Base-by-base conservation (phyloP, 441 rosid genomes). In the Syzygium syzygioides region DNA sequence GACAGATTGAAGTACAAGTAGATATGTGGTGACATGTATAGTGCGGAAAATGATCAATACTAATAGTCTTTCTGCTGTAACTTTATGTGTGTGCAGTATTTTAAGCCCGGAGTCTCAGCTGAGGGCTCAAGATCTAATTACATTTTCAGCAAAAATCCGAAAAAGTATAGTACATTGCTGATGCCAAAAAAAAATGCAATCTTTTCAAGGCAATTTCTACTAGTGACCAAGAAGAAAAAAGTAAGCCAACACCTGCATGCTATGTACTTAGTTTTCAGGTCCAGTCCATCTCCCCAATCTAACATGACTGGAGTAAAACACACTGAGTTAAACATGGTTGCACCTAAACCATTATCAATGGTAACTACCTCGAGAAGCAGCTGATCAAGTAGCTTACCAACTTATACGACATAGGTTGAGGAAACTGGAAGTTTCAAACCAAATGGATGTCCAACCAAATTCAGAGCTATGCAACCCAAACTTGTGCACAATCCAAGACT, bases 151-250 rank as follows among this genome's bases (percentile, higher is more conserved):
- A 71, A 71, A 68, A 12, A 37, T 71, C 50, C 50, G 6, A 37
- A 12, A 71, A 71, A 37, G 32, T 28, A 60, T 60, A 60, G n/a
- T 71, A 71, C 17, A 71, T 71, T 6, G 52, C 79, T 20, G 52
- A 37, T 37, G 0, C 52, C 52, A 71, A 0, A 0, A 0, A 0
- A 37, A 20, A 37, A 34, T 10, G 26, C 83, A 71, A 71, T 71
- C 50, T 71, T 71, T 64, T 37, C 17, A 0, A 71, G 1, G 83
- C 50, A 71, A 20, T 45, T 20, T 37, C 83, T 23, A 37, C 83
- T 37, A 23, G 83, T 0, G 0, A 37, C 83, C 50, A 20, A 37
- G 0, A 71, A 71, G 50, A 37, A 11, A 71, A 71, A 37, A 71
- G 80, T 71, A 71, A 71, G 80, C 50, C 50, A 71, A 37, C 80